Percentiles rank a stretch among this genome's conserved stretches.
Conservation (phyloP, 768 basidiomycete species). For the Pleurotus salmoneostramineus region DNA sequence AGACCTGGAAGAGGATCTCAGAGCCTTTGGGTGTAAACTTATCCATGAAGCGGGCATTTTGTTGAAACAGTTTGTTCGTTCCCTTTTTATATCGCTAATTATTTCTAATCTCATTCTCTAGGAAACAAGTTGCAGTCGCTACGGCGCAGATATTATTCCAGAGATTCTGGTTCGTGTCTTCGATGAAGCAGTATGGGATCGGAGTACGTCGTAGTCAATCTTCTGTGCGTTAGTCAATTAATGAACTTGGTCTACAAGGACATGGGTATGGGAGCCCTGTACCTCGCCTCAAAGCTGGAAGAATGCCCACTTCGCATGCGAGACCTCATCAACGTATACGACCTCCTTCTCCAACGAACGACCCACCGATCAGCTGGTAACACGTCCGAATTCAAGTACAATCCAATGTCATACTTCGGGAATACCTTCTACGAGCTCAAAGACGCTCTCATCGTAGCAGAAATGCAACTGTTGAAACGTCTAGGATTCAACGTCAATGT, state of each 20-base stretch:
- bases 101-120: slow-evolving; percentile 20
- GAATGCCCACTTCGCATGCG: slow-evolving; percentile 90
- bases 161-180: slow-evolving; percentile 93
- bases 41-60: slow-evolving; percentile 94
- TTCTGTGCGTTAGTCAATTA: slow-evolving; percentile 5
- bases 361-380: slow-evolving; percentile 33
- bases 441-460: slow-evolving; percentile 88
- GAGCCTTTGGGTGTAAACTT: slow-evolving; percentile 89
- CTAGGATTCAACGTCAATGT: slow-evolving; percentile 95
- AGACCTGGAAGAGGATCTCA: slow-evolving; percentile 83
- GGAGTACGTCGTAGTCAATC: slow-evolving; percentile 50
- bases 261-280: slow-evolving; percentile 84
- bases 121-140: slow-evolving; percentile 95
- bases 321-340: slow-evolving; percentile 92
- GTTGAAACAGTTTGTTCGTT: slow-evolving; percentile 70
- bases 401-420: slow-evolving; percentile 87
- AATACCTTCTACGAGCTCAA: slow-evolving; percentile 91
- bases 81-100: background rate
- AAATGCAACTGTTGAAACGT: slow-evolving; percentile 97
- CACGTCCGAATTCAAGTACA: slow-evolving; percentile 54
- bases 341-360: slow-evolving; percentile 78
- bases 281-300: slow-evolving; percentile 87
- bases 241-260: slow-evolving; percentile 45
- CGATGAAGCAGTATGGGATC: slow-evolving; percentile 92
- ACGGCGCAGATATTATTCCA: slow-evolving; percentile 97